Conservation (phyloP, 495 filamentous ascomycete genomes). For the Pseudevernia furfuracea region DNA sequence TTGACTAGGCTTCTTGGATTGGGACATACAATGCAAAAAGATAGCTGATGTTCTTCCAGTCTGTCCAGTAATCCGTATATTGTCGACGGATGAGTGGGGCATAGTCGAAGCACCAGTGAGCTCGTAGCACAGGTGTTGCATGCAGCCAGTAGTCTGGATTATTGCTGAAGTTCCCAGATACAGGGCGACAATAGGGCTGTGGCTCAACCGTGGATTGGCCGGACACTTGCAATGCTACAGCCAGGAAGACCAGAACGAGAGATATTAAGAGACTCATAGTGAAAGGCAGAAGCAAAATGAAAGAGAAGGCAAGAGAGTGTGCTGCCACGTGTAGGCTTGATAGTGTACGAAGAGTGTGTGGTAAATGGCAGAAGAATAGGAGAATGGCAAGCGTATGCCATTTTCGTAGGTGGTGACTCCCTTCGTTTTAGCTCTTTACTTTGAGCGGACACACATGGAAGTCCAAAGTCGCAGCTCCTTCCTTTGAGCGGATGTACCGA, state of each 20-base stretch:
- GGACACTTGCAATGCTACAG: background rate
- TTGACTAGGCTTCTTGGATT: background rate
- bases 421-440: background rate
- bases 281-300: background rate
- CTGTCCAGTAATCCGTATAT: constrained; percentile 16
- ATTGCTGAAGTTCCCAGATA: constrained; percentile 9
- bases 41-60: constrained; percentile 22
- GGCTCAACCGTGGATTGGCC: background rate
- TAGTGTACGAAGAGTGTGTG: background rate
- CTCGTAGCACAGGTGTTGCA: constrained; percentile 18
- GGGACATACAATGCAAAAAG: constrained; percentile 25
- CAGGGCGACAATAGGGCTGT: constrained; percentile 18
- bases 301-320: background rate
- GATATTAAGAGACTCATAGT: background rate
- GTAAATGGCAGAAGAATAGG: background rate
- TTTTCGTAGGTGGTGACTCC: background rate
- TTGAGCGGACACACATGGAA: background rate
- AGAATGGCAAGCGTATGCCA: background rate
- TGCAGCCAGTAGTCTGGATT: constrained; percentile 18
- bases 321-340: background rate
- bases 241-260: constrained; percentile 3
- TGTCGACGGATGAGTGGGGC: constrained; percentile 2
- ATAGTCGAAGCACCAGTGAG: background rate
- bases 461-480: too few relatives aligned
- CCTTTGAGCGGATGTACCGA: background rate